Conservation (phyloP, 2,329 filamentous ascomycete species). For the Sporothrix variecibatus region DNA sequence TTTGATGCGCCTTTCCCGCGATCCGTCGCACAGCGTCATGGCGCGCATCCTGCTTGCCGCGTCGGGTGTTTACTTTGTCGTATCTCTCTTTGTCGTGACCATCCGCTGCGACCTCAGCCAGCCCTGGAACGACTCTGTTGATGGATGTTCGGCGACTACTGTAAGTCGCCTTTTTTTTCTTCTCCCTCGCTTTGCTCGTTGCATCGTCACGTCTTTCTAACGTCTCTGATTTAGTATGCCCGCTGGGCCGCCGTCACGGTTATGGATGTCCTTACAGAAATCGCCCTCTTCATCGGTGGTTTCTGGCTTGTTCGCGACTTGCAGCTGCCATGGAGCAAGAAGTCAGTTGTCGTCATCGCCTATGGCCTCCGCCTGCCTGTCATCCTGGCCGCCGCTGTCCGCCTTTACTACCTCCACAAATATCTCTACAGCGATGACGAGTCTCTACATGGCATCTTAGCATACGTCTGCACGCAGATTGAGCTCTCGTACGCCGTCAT, state of each 20-base stretch:
- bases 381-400: conserved; percentile 43
- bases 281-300: conserved; percentile 41
- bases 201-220: background rate
- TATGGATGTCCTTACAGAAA: conserved; percentile 45
- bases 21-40: conserved; percentile 42
- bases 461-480: conserved; percentile 43
- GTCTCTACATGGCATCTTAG: conserved; percentile 41
- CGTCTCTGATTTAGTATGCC: conserved; percentile 34
- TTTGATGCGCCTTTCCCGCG: conserved; percentile 47
- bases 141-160: conserved; percentile 36
- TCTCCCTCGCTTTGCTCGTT: background rate
- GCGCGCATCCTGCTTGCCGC: conserved; percentile 41
- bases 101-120: conserved; percentile 44
- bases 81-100: conserved; percentile 44
- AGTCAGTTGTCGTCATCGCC: conserved; percentile 42
- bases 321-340: conserved; percentile 42
- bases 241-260: conserved; percentile 43
- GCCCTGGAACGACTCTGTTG: conserved; percentile 41
- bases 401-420: conserved; percentile 41
- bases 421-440: conserved; percentile 40
- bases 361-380: conserved; percentile 46
- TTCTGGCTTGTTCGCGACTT: conserved; percentile 43
- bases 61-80: conserved; percentile 42
- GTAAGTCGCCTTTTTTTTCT: conserved; percentile 37
- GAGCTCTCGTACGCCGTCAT: conserved; percentile 46